Percentiles rank a stretch among this genome's conserved stretches.
Evolutionary conservation across 257 asterid species (phyloP).

Genomic region (Solanum virginianum): DNA sequence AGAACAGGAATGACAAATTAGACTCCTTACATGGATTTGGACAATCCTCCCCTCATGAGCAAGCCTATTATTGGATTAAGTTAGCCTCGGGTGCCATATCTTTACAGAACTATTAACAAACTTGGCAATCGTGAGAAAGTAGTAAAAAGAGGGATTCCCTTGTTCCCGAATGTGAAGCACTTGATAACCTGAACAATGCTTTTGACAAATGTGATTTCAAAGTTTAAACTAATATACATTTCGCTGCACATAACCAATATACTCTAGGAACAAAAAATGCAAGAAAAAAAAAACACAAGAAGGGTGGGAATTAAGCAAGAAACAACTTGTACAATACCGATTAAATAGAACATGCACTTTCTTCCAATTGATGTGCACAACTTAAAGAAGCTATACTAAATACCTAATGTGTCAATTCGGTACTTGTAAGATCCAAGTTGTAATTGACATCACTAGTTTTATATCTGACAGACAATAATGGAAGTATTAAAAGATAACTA

Average conservation of each 20-base stretch:
- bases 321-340: not conserved
- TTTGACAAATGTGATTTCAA: not conserved
- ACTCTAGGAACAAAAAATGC: not conserved
- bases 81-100: too few species aligned
- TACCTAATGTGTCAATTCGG: not conserved
- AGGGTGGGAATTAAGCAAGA: not conserved
- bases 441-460: not conserved
- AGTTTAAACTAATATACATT: not conserved
- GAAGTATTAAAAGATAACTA: not conserved
- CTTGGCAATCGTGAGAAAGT: not conserved
- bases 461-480: not conserved
- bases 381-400: not conserved
- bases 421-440: not conserved
- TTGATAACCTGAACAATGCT: not conserved
- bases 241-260: not conserved
- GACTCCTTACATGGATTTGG: too few species aligned
- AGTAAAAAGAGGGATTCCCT: not conserved
- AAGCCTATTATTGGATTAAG: too few species aligned
- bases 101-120: not conserved
- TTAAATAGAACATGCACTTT: not conserved
- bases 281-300: not conserved
- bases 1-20: too few species aligned
- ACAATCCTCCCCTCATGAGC: too few species aligned
- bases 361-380: not conserved
- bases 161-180: not conserved